Evolutionary conservation across 2,329 filamentous ascomycete species (phyloP), one percentile per base, ranked within the genome.

Genomic region (Colletotrichum musicola): DNA sequence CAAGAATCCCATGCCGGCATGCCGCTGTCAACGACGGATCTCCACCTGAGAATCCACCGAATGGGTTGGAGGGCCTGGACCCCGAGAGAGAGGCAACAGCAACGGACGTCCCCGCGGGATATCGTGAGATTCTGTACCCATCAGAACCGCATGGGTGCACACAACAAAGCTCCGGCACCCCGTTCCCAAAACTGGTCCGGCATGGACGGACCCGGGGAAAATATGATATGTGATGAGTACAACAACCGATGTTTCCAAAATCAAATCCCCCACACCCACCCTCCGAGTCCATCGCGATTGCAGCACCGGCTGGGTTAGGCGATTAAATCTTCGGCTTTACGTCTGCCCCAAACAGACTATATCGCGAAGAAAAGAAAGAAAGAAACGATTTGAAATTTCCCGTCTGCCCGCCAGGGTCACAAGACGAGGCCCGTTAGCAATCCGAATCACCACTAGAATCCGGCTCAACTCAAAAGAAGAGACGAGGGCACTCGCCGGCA

Each of bases 1-100:
- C 42, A 62, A 66, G 22, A 56, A 30, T 14, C 57, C 62, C 50
- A 22, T 55, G 64, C 60, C 46, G 14, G 60, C 60, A 64, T 64
- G 25, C 60, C 61, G 54, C 47, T 64, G 61, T 59, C 61, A 59
- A 57, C n/a, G 13, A 55, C 27, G 53, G 64, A 35, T 30, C 35
- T 20, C 51, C 60, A 40, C 59, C 7, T n/a, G 35, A 14, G 12
- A 40, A 51, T 57, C 30, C 35, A 59, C 53, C 35, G 42, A 51
- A 35, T 35, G 35, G 35, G 27, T 47, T 25, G 16, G 13, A 10
- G 6, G 35, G 20, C n/a, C 62, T 49, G 25, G 35, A 20, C 42
- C 35, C 22, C 40, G 40, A 14, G 12, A 42, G 40, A 42, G 16
- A 40, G 13, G 12, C 2, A 3, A 35, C 30, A 7, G 10, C 30